Evolutionary conservation across 768 basidiomycete genomes (phyloP), one percentile per base, ranked within the genome.

Genomic region (Peribolospora kevripleyi): DNA sequence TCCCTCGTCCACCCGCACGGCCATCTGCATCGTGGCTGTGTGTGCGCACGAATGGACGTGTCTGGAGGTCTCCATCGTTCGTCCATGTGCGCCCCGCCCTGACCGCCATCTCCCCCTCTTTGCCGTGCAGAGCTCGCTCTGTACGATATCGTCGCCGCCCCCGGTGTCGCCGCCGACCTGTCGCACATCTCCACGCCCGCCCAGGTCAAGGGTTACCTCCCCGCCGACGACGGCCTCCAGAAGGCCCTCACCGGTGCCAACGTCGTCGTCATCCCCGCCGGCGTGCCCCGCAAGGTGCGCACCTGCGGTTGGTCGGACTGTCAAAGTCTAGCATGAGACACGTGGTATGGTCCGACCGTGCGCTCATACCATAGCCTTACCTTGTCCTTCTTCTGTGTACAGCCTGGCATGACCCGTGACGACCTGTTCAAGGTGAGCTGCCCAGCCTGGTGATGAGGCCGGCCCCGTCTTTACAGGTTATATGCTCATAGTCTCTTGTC

Each of bases 141-240:
- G 57, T 95, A 75, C 67, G 91, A 97, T 85, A 90, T 95, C 70
- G 86, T 90, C 64, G 84, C 86, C 69, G 57, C 88, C n/a, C 86
- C 86, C 11, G 91, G 91, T 65, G 91, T 98, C 59, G 87, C 88
- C 42, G 84, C 80, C 56, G 91, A 98, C 72, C 74, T 95, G 56
- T 81, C 83, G 13, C 51, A 95, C 68, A 90, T 97, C 69, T 74
- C 83, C 53, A 90, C 88, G 43, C 78, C 81, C 8, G 79, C 86
- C 47, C 81, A 82, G 68, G 80, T 87, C 39, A 72, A 75, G 57
- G 88, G 87, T n/a, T 82, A 73, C 67, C 75, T 86, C 13, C 67
- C 67, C 57, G 73, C 80, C 43, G 73, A 88, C 63, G 81, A 82
- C 57, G 85, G 85, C 42, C 73, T 91, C 59, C 77, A 80, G 70